Base-by-base conservation (phyloP, 1,284 basidiomycete genomes). In the Leccinum pachyderme region DNA sequence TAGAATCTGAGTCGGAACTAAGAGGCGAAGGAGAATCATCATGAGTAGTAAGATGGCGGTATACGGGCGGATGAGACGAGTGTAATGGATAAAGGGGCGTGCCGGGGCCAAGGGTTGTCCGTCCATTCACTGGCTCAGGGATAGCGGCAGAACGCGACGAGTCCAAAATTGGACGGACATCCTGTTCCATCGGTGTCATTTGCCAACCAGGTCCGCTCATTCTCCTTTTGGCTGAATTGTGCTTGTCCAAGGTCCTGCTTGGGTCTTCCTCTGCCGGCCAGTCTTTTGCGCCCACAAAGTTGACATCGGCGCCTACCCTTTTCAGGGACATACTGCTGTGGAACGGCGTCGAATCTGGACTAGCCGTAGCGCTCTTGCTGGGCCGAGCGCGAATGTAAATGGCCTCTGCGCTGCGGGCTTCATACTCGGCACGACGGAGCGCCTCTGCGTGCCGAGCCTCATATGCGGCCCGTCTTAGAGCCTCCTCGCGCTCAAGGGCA, bases 401-500 rank as follows among this genome's bases (percentile, higher is more conserved):
- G 56, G 80, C 80, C 59, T 86, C 84, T 45, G 81, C 79, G 51
- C 77, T 75, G 33, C 86, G 78, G 15, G 84, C 75, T 63, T 89
- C 84, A 61, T 82, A 84, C 69, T 94, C 91, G 24, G 91, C 91
- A 22, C 91, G 80, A 29, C 91, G 81, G 54, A 93, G 79, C 3
- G 88, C 89, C 59, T 91, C 91, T 46, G 83, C 81, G 63, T 90
- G 91, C 9, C 85, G 81, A 13, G 89, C 81, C 67, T 94, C 91
- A 72, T 89, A 95, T 67, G 93, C 89, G 7, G 91, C 92, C 37
- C 93, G 80, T 25, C 93, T 81, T 45, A 87, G 72, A 1, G 91
- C 89, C 69, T 95, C 93, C 61, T 87, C 81, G 37, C 86, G 85
- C 71, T 95, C 93, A n/a, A 95, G 81, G 60, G 86, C 84, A 65